phyloP scores from a whole-genome alignment of 345 rosid species.

The Rhodamnia rubescens region DNA sequence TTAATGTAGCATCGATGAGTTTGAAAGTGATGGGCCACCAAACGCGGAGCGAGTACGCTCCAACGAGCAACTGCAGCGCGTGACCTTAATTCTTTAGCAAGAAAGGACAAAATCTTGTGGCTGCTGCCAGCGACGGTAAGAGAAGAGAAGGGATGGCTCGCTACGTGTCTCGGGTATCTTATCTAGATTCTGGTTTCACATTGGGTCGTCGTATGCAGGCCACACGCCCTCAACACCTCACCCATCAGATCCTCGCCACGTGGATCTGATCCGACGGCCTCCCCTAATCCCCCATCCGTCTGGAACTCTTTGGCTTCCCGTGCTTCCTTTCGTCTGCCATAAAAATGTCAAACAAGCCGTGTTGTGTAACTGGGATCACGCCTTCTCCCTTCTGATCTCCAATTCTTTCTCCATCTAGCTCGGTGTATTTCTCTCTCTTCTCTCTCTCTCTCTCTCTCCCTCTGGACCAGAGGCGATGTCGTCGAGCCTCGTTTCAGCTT shows the following conservation, averaged over 20 bases:
- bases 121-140: not conserved
- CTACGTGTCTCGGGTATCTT: not conserved
- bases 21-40: not conserved
- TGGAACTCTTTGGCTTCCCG: not conserved
- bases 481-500: not conserved
- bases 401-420: not conserved
- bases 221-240: constrained; percentile 42
- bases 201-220: constrained; percentile 26
- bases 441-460: too few species aligned
- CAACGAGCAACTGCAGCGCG: not conserved
- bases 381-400: not conserved
- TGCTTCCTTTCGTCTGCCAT: not conserved
- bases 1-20: not conserved
- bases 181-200: not conserved
- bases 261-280: constrained; percentile 25
- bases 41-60: not conserved
- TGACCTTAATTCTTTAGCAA: not conserved
- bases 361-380: not conserved
- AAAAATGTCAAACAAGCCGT: not conserved
- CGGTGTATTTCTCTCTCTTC: not conserved
- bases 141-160: not conserved
- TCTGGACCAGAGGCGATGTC: not conserved
- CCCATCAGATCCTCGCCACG: constrained; percentile 33
- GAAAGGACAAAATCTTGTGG: not conserved
- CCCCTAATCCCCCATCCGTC: not conserved